Base-by-base conservation (phyloP, 192 early-diverging fungal genomes). In the Coemansia sp. region DNA sequence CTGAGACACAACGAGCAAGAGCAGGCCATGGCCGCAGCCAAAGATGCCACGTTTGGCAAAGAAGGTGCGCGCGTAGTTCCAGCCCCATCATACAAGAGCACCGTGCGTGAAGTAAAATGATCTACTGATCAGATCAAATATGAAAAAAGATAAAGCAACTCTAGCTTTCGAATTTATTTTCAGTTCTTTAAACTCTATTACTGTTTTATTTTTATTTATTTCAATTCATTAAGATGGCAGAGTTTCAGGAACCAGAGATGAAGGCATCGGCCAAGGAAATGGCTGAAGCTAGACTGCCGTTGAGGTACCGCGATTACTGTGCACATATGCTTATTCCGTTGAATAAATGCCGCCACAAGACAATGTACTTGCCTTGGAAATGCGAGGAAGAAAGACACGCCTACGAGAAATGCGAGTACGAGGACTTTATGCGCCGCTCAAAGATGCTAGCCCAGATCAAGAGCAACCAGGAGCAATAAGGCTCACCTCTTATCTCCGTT, bases 341-440 rank as follows among this genome's bases (percentile, higher is more conserved):
- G 44, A 95, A 98, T 91, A 91, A 94, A 78, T 98, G 97, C 86
- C 86, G 97, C 57, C 87, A 86, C 67, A 89, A 90, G 51, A 93
- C 87, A 74, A 92, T 86, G 76, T 96, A 94, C 79, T 64, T 95
- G 68, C 97, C 97, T 29, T 97, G 95, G 94, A 93, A 95, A 76
- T 98, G 97, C 88, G 91, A 91, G 79, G 85, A 91, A 59, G 94
- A 97, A 81, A 83, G 92, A 64, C 91, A 96, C 54, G 85, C 86
- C 59, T 98, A 94, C 80, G 92, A 94, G 78, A 95, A 97, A 76
- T 98, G 97, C 84, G 93, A 96, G 88, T 97, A 97, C 83, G 93
- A 96, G 67, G 97, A 98, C 64, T 80, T 85, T 74, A 80, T 85
- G 78, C 74, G 79, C 16, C 78, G 83, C 46, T 68, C 79, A 29